Conservation (phyloP, 2,329 filamentous ascomycete genomes). For the Xylariaceae sp. region DNA sequence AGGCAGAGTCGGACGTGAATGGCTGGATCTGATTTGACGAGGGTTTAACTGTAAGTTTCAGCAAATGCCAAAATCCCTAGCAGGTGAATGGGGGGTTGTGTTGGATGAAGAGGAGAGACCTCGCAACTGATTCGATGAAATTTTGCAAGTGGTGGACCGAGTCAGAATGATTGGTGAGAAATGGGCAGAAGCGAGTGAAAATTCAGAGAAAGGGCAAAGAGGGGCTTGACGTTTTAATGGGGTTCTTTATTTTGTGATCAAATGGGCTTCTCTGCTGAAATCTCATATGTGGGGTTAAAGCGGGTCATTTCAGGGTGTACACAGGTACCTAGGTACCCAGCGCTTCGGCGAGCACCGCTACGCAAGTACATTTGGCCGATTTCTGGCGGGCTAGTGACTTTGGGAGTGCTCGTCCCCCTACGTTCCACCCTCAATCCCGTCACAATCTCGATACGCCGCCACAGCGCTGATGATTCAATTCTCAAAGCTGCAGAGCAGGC, state of each 20-base stretch:
- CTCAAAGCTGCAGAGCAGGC: too few species aligned
- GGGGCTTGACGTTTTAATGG: slow-evolving; percentile 32
- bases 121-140: slow-evolving; percentile 34
- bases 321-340: neutral
- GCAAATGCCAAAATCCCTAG: too few species aligned
- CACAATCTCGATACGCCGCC: too few species aligned
- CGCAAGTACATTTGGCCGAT: too few species aligned
- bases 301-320: slow-evolving; percentile 8
- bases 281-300: slow-evolving; percentile 14
- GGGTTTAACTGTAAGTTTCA: slow-evolving; percentile 23
- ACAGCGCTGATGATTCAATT: too few species aligned
- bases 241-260: slow-evolving; percentile 34
- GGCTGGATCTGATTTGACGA: slow-evolving; percentile 26
- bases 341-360: neutral
- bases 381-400: too few species aligned
- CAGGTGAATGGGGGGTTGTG: too few species aligned
- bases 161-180: slow-evolving; percentile 35
- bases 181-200: slow-evolving; percentile 33
- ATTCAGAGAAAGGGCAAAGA: slow-evolving; percentile 28
- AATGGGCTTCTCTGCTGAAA: slow-evolving; percentile 19
- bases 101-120: slow-evolving; percentile 28
- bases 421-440: too few species aligned
- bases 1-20: slow-evolving; percentile 8
- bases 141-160: slow-evolving; percentile 31
- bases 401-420: too few species aligned